phyloP scores from a whole-genome alignment of 805 yeast genomes.

The Osmozyma mogii region DNA sequence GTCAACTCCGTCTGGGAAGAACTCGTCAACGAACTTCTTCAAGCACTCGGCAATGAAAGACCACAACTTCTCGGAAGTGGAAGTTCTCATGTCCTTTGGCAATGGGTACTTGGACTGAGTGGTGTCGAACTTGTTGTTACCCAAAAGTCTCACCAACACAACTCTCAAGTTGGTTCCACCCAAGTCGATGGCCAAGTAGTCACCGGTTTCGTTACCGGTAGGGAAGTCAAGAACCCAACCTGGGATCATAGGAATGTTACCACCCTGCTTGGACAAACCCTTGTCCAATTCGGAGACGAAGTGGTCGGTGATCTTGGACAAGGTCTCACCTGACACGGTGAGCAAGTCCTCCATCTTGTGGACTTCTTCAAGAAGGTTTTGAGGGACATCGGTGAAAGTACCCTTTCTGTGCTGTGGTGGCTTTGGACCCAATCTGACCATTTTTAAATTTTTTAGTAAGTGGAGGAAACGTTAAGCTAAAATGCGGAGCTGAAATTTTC shows the following conservation, averaged over 20 bases:
- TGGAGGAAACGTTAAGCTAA: too few species aligned
- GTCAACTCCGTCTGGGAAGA: slow-evolving; percentile 60
- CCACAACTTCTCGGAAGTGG: slow-evolving; percentile 70
- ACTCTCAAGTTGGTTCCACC: slow-evolving; percentile 98
- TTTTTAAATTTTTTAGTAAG: too few species aligned
- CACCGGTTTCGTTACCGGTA: slow-evolving; percentile 85
- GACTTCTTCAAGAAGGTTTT: slow-evolving; percentile 50
- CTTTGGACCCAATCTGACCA: slow-evolving; percentile 84
- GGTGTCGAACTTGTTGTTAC: slow-evolving; percentile 77
- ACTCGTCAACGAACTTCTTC: slow-evolving; percentile 57
- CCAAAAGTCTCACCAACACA: slow-evolving; percentile 76
- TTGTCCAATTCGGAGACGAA: slow-evolving; percentile 74
- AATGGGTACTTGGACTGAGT: slow-evolving; percentile 79
- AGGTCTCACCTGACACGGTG: slow-evolving; percentile 51
- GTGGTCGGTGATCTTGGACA: slow-evolving; percentile 62
- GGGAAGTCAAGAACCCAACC: slow-evolving; percentile 95
- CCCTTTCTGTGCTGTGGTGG: slow-evolving; percentile 75
- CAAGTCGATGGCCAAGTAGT: slow-evolving; percentile 86
- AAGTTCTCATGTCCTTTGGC: slow-evolving; percentile 73
- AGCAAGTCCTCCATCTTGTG: slow-evolving; percentile 52
- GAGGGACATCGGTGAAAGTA: slow-evolving; percentile 54
- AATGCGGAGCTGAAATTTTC: too few species aligned
- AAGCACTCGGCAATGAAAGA: slow-evolving; percentile 80
- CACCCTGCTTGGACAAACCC: slow-evolving; percentile 70
- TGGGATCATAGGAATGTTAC: slow-evolving; percentile 93